Evolutionary conservation across 805 yeast species (phyloP).

Genomic region (Metschnikowia henanensis): DNA sequence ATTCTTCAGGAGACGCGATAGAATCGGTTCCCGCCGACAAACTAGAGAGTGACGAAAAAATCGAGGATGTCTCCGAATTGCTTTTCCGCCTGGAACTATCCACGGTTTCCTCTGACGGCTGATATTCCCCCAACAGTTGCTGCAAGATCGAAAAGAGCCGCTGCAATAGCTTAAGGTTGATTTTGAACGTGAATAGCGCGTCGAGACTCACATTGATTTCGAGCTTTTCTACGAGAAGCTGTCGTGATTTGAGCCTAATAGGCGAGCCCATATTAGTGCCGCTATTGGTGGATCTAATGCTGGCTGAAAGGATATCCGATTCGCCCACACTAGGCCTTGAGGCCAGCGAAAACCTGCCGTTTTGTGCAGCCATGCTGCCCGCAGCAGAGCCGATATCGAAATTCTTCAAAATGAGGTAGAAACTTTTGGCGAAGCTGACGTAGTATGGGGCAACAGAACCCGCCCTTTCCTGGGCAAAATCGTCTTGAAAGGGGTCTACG

Average conservation of each 20-base stretch:
- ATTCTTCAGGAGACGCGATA: conserved; percentile 31
- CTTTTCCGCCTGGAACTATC: conserved; percentile 3
- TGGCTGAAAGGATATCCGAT: background rate
- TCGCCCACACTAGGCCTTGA: conserved; percentile 1
- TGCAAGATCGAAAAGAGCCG: conserved; percentile 28
- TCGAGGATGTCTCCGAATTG: conserved; percentile 33
- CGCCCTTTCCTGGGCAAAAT: conserved; percentile 2
- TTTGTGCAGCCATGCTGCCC: background rate
- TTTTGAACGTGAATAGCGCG: conserved; percentile 37
- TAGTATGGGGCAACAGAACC: conserved; percentile 23
- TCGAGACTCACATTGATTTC: conserved; percentile 44
- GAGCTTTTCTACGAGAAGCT: conserved; percentile 42
- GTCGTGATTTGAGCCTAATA: conserved; percentile 39
- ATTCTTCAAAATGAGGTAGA: conserved; percentile 34
- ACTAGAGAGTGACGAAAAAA: conserved; percentile 32
- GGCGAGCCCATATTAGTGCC: conserved; percentile 30
- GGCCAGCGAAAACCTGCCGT: conserved; percentile 1
- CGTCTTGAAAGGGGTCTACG: conserved; percentile 17
- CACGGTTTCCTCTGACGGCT: conserved; percentile 1
- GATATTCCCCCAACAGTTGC: conserved; percentile 21
- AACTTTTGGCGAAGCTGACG: conserved; percentile 34
- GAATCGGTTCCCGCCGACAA: conserved; percentile 25
- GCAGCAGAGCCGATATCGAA: conserved; percentile 36
- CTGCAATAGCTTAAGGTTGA: conserved; percentile 30
- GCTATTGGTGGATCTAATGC: conserved; percentile 5